Base-by-base conservation (phyloP, 768 basidiomycete species). In the Xerocomellus amylosporus region DNA sequence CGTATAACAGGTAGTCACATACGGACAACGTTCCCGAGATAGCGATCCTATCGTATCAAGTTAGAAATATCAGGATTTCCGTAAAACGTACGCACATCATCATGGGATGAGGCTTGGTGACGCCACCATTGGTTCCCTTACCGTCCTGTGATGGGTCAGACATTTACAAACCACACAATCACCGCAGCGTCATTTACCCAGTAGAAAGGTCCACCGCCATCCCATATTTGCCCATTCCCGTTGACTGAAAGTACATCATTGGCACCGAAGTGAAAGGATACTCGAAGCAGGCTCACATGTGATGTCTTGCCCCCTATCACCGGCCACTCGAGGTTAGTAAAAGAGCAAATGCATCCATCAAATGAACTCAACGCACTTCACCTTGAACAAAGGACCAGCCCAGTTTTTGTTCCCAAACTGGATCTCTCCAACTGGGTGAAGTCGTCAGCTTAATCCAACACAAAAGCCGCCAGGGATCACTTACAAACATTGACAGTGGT, bases 401-500 rank as follows among this genome's bases (percentile, higher is more conserved):
- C 82, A 84, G 38, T 62, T 77, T 50, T 63, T 9, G 45, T 78
- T 79, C 8, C 77, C 83, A 63, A 88, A 87, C 22, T 65, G 58
- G 42, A 87, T 74, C 31, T 86, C 77, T 17, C 86, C 86, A 56
- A 74, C 82, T 85, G 30, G 15, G 0, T n/a, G 38, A 28, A 40
- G 20, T 26, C 49, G 36, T 55, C 37, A 49, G 36, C 30, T 4
- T 14, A 39, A 13, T 19, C 3, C 2, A 12, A 34, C 12, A 17
- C 0, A 30, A 30, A 19, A 58, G n/a, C 17, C 5, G 9, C 15
- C 12, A 6, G 41, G 9, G n/a, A 46, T 28, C 19, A 70, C 80
- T 63, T 58, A 84, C 84, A 67, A 68, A 87, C 68, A 46, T 79
- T 85, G 55, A 87, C 85, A 5, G 75, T 83, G 2, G 83, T 78